Evolutionary conservation across 129 eudicot genomes (phyloP).

Genomic region (carrot (Daucus carota)): DNA sequence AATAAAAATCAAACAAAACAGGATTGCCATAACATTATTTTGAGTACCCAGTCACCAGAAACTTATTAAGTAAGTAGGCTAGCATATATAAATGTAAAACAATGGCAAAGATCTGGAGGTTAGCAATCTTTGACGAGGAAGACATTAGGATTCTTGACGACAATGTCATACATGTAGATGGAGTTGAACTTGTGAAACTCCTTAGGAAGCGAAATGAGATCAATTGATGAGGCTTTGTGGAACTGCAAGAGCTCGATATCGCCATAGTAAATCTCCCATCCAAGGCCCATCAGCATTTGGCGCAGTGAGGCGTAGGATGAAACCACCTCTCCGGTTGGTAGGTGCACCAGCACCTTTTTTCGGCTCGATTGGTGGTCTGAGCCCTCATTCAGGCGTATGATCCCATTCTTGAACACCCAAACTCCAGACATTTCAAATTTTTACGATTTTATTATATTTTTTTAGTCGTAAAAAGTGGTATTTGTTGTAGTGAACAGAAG

Average conservation of each 20-base stretch:
- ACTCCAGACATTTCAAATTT: slow-evolving; percentile 20
- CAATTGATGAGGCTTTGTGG: background rate
- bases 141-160: background rate
- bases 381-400: background rate
- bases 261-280: slow-evolving; percentile 7
- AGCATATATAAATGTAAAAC: no score
- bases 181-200: background rate
- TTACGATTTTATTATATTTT: no score
- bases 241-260: slow-evolving; percentile 4
- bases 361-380: background rate
- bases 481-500: no score
- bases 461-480: no score
- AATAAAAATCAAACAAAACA: no score
- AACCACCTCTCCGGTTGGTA: slow-evolving; percentile 27
- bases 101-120: no score
- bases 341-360: slow-evolving; percentile 32
- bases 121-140: background rate
- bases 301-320: slow-evolving; percentile 29
- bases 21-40: no score
- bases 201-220: background rate
- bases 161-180: background rate
- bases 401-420: slow-evolving; percentile 14
- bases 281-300: slow-evolving; percentile 16
- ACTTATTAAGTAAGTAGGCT: no score
- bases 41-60: no score